Evolutionary conservation across 768 basidiomycete species (phyloP).

Genomic region (Suillus clintonianus): DNA sequence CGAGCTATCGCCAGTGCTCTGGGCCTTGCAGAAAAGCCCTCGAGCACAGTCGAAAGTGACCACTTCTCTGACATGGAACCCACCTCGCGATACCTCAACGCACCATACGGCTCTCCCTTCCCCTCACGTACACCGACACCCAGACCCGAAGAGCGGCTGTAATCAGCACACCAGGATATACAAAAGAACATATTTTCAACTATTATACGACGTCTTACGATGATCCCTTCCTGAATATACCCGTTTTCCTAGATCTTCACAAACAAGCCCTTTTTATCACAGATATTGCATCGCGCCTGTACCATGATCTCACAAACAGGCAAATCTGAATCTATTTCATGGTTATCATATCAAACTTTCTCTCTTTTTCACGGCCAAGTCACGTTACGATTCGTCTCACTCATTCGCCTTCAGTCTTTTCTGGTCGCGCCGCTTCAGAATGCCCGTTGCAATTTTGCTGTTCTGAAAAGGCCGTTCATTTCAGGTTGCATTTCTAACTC

Average conservation of each 20-base stretch:
- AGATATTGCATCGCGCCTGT: conserved; percentile 33
- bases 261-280: conserved; percentile 30
- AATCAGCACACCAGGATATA: conserved; percentile 16
- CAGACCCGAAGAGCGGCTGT: conserved; percentile 33
- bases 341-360: conserved; percentile 33
- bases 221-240: conserved; percentile 35
- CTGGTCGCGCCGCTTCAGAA: conserved; percentile 14
- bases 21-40: conserved; percentile 36
- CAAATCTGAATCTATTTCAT: conserved; percentile 36
- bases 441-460: conserved; percentile 23
- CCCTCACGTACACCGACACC: conserved; percentile 53
- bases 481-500: conserved; percentile 9
- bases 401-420: conserved; percentile 8
- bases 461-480: conserved; percentile 16
- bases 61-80: conserved; percentile 43
- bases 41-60: conserved; percentile 25
- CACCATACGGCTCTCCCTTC: conserved; percentile 51
- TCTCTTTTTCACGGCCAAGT: conserved; percentile 22
- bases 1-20: conserved; percentile 53
- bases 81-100: conserved; percentile 48
- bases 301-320: conserved; percentile 21
- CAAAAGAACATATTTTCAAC: conserved; percentile 14
- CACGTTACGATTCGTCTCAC: conserved; percentile 23
- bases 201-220: conserved; percentile 36
- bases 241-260: conserved; percentile 34